These are phyloP conservation scores for Cladophialophora carrionii DNA, from an alignment of 2,329 filamentous ascomycete species.

Conservation along the genomic window DNA sequence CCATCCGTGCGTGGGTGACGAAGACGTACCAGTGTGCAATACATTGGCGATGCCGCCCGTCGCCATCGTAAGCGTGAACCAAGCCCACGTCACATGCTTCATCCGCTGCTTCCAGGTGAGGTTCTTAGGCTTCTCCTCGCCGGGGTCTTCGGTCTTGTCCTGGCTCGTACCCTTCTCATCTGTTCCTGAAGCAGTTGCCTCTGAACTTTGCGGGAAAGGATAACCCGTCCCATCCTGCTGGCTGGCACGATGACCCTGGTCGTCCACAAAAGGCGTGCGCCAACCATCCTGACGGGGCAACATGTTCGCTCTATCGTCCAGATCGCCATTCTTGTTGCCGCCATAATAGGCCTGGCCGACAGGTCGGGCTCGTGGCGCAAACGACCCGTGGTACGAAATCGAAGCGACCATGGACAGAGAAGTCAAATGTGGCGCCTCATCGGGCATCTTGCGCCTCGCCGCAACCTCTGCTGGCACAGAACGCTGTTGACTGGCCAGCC, in stretches of 20 bases:
- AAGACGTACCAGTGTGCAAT: conserved; percentile 57
- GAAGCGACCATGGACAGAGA: neutral
- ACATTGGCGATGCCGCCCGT: conserved; percentile 65
- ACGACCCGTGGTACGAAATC: neutral
- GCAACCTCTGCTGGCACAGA: neutral
- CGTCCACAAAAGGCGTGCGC: conserved; percentile 52
- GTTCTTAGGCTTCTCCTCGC: conserved; percentile 36
- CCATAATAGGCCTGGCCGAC: neutral
- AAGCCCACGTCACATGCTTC: conserved; percentile 73
- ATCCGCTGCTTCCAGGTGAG: conserved; percentile 60
- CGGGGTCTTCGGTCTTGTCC: conserved; percentile 24
- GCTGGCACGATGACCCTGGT: conserved; percentile 42
- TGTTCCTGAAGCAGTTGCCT: neutral
- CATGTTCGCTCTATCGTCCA: neutral
- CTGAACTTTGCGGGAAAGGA: neutral
- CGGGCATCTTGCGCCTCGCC: neutral
- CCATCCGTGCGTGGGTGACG: too few relatives aligned
- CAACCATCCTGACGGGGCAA: conserved; percentile 44
- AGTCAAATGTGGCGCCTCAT: neutral
- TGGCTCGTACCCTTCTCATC: neutral
- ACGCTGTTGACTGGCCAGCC: neutral
- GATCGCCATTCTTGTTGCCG: neutral
- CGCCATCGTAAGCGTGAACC: conserved; percentile 72
- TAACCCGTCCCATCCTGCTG: neutral
- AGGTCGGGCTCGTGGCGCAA: neutral